A percentile compares a stretch with the other conserved stretches of the same genome.
phyloP scores from a whole-genome alignment of 305 asterid genomes.

The Rubia occidens region DNA sequence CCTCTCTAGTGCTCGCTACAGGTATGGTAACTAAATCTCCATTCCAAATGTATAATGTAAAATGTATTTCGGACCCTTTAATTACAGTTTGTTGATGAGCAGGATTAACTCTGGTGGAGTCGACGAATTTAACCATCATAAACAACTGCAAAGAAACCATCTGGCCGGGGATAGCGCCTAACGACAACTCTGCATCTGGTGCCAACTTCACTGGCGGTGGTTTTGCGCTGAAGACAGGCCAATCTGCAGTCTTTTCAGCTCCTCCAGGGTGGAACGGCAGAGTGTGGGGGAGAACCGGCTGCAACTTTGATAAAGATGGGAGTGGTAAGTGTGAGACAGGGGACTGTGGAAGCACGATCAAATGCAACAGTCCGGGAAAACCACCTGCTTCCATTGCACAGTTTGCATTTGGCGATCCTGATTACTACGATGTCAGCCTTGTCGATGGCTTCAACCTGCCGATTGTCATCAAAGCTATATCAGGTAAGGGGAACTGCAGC shows the following conservation, averaged over 20 bases:
- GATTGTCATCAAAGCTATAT: conserved; percentile 35
- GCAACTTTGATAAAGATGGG: conserved; percentile 39
- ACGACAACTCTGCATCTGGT: conserved; percentile 28
- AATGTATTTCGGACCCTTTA: not conserved
- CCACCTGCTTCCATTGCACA: conserved; percentile 61
- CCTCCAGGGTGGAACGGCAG: conserved; percentile 55
- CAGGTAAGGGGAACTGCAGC: conserved; percentile 49
- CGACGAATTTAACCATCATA: conserved; percentile 40
- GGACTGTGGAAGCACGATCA: conserved; percentile 36
- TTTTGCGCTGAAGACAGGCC: conserved; percentile 38
- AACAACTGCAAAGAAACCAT: conserved; percentile 54
- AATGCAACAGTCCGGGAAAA: conserved; percentile 41
- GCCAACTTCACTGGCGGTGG: conserved; percentile 44
- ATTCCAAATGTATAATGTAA: not conserved
- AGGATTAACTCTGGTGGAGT: conserved; percentile 28
- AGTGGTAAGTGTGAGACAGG: conserved; percentile 58
- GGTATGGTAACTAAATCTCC: conserved; percentile 22
- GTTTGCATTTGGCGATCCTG: conserved; percentile 43
- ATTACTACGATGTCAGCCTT: conserved; percentile 62
- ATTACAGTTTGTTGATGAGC: conserved; percentile 12
- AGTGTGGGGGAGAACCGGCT: conserved; percentile 63
- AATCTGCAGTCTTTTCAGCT: conserved; percentile 43
- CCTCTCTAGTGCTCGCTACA: conserved; percentile 30
- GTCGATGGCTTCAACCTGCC: conserved; percentile 79
- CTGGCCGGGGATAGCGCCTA: conserved; percentile 54